Evolutionary conservation across 2,329 filamentous ascomycete genomes (phyloP).

Genomic region (Xylariaceae sp.): DNA sequence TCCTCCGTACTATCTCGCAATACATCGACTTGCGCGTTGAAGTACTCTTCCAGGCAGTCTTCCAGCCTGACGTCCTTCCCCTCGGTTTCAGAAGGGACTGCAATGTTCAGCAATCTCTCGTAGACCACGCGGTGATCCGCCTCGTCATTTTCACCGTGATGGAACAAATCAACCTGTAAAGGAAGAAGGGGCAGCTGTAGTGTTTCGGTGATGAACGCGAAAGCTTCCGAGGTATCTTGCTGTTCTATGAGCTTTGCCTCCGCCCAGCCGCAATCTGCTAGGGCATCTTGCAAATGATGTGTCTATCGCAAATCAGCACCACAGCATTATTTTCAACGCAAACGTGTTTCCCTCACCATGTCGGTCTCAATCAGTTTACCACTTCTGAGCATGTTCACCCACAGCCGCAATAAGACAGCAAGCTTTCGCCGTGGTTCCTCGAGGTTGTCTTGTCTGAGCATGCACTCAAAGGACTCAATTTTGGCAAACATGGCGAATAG

Average conservation of each 20-base stretch:
- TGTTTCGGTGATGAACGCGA: slow-evolving; percentile 88
- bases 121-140: slow-evolving; percentile 96
- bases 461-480: slow-evolving; percentile 86
- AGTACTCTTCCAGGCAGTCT: slow-evolving; percentile 89
- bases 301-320: slow-evolving; percentile 52
- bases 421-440: slow-evolving; percentile 70
- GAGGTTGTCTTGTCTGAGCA: slow-evolving; percentile 75
- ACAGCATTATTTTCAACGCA: background rate
- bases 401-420: slow-evolving; percentile 74
- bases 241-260: slow-evolving; percentile 75
- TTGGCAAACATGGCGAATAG: slow-evolving; percentile 95
- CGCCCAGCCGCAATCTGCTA: slow-evolving; percentile 84
- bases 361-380: slow-evolving; percentile 83
- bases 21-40: slow-evolving; percentile 91
- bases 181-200: slow-evolving; percentile 84
- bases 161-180: slow-evolving; percentile 90
- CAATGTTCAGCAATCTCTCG: slow-evolving; percentile 84
- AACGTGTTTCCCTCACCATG: slow-evolving; percentile 53
- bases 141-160: slow-evolving; percentile 77
- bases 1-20: slow-evolving; percentile 64
- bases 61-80: slow-evolving; percentile 74
- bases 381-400: slow-evolving; percentile 86
- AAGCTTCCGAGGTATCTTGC: slow-evolving; percentile 94
- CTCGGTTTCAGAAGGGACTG: slow-evolving; percentile 73
- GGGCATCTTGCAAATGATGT: slow-evolving; percentile 72